A percentile compares a stretch with the other conserved stretches of the same genome.
Conservation (phyloP, 2,329 filamentous ascomycete species). For the Aureobasidium sp. region DNA sequence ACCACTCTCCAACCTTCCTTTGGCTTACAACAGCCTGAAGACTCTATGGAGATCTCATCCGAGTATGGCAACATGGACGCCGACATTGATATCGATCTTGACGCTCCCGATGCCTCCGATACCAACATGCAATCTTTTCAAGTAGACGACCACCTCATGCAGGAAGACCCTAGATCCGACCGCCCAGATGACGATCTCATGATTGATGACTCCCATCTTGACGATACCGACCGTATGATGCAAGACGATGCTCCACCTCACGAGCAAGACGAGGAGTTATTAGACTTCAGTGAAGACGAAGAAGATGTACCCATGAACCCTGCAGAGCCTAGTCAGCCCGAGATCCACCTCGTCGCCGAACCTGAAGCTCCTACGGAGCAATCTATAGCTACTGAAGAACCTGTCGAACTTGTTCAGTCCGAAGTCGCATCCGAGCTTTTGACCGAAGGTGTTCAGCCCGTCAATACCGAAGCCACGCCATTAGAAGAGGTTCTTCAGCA, state of each 20-base stretch:
- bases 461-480: background rate
- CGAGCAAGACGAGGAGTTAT: constrained; percentile 31
- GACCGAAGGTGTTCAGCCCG: constrained; percentile 6
- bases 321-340: constrained; percentile 1
- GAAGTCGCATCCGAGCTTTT: background rate
- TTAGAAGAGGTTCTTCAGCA: background rate
- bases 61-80: constrained; percentile 39
- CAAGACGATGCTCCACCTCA: constrained; percentile 15
- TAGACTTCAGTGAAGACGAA: constrained; percentile 32
- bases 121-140: constrained; percentile 17
- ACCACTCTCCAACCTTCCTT: constrained; percentile 17
- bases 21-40: constrained; percentile 32
- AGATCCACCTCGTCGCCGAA: background rate
- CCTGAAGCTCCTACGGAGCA: background rate
- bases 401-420: constrained; percentile 6
- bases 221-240: constrained; percentile 18
- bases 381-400: background rate
- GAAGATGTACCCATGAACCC: constrained; percentile 17
- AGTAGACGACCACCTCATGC: constrained; percentile 49
- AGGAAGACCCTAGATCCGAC: constrained; percentile 44
- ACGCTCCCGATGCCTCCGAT: constrained; percentile 32
- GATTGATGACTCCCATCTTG: constrained; percentile 23
- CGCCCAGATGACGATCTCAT: constrained; percentile 27
- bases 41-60: constrained; percentile 52
- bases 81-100: constrained; percentile 56